phyloP scores from a whole-genome alignment of 2,329 filamentous ascomycete species.

The Davidsoniella australis region DNA sequence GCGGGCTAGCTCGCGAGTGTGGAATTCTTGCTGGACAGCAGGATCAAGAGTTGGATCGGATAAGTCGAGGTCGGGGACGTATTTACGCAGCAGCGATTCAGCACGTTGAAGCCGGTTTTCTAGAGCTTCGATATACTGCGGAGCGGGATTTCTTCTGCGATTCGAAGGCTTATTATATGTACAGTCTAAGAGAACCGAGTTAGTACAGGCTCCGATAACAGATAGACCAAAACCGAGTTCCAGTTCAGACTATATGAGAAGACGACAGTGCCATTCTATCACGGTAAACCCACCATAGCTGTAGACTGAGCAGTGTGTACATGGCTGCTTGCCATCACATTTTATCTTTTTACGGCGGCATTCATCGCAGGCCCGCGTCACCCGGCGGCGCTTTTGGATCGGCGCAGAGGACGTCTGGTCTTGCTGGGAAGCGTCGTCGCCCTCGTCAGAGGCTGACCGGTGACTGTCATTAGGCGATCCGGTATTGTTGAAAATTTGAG shows the following conservation, averaged over 20 bases:
- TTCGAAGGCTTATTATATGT: conserved; percentile 94
- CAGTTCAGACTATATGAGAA: background rate
- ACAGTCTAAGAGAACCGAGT: conserved; percentile 43
- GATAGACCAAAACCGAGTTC: background rate
- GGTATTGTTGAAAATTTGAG: conserved; percentile 15
- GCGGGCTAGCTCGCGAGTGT: conserved; percentile 35
- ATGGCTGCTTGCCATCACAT: conserved; percentile 72
- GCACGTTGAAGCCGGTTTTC: conserved; percentile 70
- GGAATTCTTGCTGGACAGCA: conserved; percentile 52
- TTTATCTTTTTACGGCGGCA: conserved; percentile 78
- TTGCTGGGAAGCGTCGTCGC: conserved; percentile 19
- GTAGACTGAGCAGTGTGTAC: conserved; percentile 93
- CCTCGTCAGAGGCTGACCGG: conserved; percentile 27
- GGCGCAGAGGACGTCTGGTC: conserved; percentile 32
- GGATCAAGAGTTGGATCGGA: conserved; percentile 72
- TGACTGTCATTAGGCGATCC: conserved; percentile 26
- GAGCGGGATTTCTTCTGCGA: conserved; percentile 72
- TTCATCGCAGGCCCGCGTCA: conserved; percentile 68
- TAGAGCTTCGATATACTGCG: conserved; percentile 82
- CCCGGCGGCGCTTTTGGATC: conserved; percentile 59
- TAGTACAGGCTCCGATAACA: background rate
- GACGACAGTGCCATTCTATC: background rate
- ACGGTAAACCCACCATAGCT: conserved; percentile 63
- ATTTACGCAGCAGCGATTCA: conserved; percentile 59
- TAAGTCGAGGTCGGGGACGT: conserved; percentile 70